phyloP scores from a whole-genome alignment of 1,284 basidiomycete species.

The Puccinia triticina region DNA sequence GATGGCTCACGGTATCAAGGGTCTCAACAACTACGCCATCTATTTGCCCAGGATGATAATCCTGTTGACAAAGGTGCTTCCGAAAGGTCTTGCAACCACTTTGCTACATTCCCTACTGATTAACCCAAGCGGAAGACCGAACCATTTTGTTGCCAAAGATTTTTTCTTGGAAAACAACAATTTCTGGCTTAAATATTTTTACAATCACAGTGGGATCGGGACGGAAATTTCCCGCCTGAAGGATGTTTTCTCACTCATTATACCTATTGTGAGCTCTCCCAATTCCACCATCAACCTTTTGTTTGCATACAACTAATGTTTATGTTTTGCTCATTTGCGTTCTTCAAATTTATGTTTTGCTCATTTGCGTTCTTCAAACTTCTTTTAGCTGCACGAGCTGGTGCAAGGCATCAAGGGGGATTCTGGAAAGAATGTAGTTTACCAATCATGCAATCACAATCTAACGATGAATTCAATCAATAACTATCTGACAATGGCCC shows the following conservation, averaged over 20 bases:
- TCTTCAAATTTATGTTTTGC: too few species aligned
- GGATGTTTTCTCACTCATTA: conserved; percentile 7
- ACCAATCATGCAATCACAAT: background rate
- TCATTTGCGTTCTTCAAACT: too few species aligned
- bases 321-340: too few species aligned
- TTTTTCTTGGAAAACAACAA: background rate
- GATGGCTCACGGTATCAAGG: background rate
- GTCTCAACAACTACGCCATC: background rate
- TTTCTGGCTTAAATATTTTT: conserved; percentile 13
- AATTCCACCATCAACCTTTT: too few species aligned
- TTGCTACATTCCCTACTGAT: background rate
- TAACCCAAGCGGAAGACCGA: background rate
- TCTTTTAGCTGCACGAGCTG: background rate
- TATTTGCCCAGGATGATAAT: background rate
- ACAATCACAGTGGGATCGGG: background rate
- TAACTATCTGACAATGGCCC: background rate
- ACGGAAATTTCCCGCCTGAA: background rate
- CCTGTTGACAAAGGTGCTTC: background rate
- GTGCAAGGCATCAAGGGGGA: background rate
- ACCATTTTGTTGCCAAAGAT: conserved; percentile 1
- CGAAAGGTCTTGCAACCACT: background rate
- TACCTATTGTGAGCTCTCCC: background rate
- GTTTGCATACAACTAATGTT: too few species aligned
- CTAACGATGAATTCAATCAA: background rate
- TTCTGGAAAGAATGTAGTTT: background rate